Evolutionary conservation across 371 early-diverging fungal genomes (phyloP).

Genomic region (Rhizopus sp.): DNA sequence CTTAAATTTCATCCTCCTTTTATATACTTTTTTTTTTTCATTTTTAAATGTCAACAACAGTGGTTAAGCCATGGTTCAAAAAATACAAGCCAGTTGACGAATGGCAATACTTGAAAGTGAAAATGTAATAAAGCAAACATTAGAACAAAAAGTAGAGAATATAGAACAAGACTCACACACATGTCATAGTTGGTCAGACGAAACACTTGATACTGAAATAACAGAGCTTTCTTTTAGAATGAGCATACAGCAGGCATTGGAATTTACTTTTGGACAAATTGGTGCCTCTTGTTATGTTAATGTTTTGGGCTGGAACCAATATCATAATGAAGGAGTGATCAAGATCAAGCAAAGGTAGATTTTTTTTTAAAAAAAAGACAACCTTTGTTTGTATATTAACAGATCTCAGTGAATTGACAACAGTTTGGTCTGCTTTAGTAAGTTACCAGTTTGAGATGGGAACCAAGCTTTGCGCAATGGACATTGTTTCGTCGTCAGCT

Average conservation of each 20-base stretch:
- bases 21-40: background rate
- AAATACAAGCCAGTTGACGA: constrained; percentile 21
- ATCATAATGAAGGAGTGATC: constrained; percentile 35
- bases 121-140: constrained; percentile 32
- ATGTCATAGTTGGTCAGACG: constrained; percentile 37
- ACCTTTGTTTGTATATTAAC: constrained; percentile 1
- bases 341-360: constrained; percentile 43
- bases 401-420: constrained; percentile 33
- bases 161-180: background rate
- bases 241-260: constrained; percentile 47
- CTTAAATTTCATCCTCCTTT: background rate
- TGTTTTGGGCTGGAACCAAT: constrained; percentile 46
- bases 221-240: constrained; percentile 49
- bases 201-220: constrained; percentile 24
- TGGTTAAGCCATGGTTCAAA: constrained; percentile 28
- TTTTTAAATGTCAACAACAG: constrained; percentile 11
- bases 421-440: constrained; percentile 43
- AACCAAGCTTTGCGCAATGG: constrained; percentile 33
- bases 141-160: constrained; percentile 1
- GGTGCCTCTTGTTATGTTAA: constrained; percentile 40
- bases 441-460: constrained; percentile 35
- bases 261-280: constrained; percentile 37
- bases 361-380: too few relatives aligned
- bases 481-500: constrained; percentile 40
- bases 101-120: constrained; percentile 45